These are phyloP conservation scores for Cichorium intybus DNA, from an alignment of 140 eudicot genomes.

Conservation along the genomic window DNA sequence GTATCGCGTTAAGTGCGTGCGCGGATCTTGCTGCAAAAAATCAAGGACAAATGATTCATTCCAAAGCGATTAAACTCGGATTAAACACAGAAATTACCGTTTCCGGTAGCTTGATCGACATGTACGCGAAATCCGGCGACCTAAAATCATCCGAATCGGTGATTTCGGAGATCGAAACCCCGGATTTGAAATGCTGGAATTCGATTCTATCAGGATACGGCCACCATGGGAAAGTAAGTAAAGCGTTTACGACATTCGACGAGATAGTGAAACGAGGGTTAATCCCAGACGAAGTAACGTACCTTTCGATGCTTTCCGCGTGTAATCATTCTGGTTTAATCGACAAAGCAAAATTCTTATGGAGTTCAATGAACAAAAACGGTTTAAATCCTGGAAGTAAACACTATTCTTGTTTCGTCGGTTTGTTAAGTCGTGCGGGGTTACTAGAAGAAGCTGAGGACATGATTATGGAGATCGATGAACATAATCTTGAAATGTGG, in stretches of 20 bases:
- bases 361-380: constrained; percentile 62
- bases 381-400: constrained; percentile 54
- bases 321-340: constrained; percentile 79
- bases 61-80: constrained; percentile 56
- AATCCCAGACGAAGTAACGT: constrained; percentile 66
- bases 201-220: constrained; percentile 72
- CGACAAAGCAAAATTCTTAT: constrained; percentile 46
- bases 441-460: constrained; percentile 61
- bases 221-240: constrained; percentile 69
- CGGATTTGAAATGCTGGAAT: constrained; percentile 81
- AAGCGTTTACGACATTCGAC: constrained; percentile 46
- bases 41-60: constrained; percentile 82
- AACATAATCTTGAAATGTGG: constrained; percentile 55
- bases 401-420: constrained; percentile 78
- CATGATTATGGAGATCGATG: constrained; percentile 36
- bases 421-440: constrained; percentile 75
- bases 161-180: constrained; percentile 33
- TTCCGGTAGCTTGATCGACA: constrained; percentile 66
- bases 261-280: constrained; percentile 44
- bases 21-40: constrained; percentile 67
- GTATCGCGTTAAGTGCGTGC: constrained; percentile 67
- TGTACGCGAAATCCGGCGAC: constrained; percentile 72
- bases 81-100: constrained; percentile 46
- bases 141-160: constrained; percentile 44
- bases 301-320: constrained; percentile 61